A percentile compares a stretch with the other conserved stretches of the same genome.
These are phyloP conservation scores for Ceratobasidium sp. DNA, from an alignment of 1,284 basidiomycete species.

Conservation along the genomic window DNA sequence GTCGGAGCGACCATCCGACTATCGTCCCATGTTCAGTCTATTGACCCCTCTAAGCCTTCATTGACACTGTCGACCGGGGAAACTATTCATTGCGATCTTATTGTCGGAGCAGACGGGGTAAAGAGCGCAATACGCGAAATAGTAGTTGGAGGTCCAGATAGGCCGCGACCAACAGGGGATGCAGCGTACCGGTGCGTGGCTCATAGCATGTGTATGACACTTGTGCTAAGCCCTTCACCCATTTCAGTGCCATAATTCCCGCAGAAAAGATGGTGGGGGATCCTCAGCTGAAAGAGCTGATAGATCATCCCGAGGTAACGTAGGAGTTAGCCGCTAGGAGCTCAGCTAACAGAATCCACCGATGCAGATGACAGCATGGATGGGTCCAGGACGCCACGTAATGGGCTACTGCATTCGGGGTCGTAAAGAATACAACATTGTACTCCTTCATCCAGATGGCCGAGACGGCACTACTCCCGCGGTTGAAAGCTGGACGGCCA, in stretches of 20 bases:
- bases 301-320: constrained; percentile 40
- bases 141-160: constrained; percentile 58
- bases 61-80: constrained; percentile 59
- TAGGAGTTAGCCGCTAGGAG: not conserved
- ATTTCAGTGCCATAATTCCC: constrained; percentile 43
- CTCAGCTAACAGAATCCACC: not conserved
- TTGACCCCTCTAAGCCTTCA: constrained; percentile 56
- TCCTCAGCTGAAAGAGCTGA: constrained; percentile 40
- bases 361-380: constrained; percentile 44
- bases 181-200: constrained; percentile 55
- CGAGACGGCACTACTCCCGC: constrained; percentile 17
- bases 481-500: constrained; percentile 39
- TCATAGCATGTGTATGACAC: not conserved
- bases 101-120: constrained; percentile 67
- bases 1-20: constrained; percentile 60
- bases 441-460: constrained; percentile 41
- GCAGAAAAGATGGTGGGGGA: constrained; percentile 40
- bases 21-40: constrained; percentile 56
- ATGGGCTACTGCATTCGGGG: constrained; percentile 43
- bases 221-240: not conserved
- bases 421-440: constrained; percentile 40
- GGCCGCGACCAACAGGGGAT: constrained; percentile 61
- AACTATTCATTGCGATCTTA: constrained; percentile 58
- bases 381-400: constrained; percentile 44
- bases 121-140: constrained; percentile 64